Base-by-base conservation (phyloP, 164 flowering plant species). In the Macadamia integrifolia region DNA sequence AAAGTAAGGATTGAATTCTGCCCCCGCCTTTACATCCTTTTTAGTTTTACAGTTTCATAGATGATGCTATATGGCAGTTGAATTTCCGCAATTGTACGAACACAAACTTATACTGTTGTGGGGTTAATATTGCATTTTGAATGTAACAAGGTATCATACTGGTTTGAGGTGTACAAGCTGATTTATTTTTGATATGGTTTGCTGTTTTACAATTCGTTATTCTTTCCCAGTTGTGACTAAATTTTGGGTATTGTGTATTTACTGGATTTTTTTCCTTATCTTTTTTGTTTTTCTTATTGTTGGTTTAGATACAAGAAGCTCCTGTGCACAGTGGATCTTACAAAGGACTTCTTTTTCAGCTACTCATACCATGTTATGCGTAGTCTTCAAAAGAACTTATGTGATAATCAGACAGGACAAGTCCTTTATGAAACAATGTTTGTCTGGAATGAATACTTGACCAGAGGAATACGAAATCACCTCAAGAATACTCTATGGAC, bases 281-380 rank as follows among this genome's bases (percentile, higher is more conserved):
- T 35, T 60, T 35, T 76, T 67, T 55, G 64, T 49, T 69, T 72
- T 74, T 75, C 66, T 63, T 82, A 28, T 77, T 73, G 70, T 56
- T 83, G 77, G 61, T 55, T 66, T 85, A 95, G 99, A 91, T 95
- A 92, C 90, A 92, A 88, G 93, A 92, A 85, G 94, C 98, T 92
- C 77, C 89, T 95, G 40, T 74, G 96, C 91, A 72, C 88, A 17
- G 87, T 95, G 92, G 96, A 95, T 81, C 98, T 95, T 71, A 89
- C 92, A 31, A 95, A 87, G 87, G 98, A 92, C 91, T 95, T 95
- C 97, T 95, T 78, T 80, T 95, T 88, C 86, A 95, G 99, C 94
- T 95, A 95, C 85, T 89, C 99, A 58, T 95, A 92, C 83, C 84
- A 88, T 82, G 79, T 87, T 69, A 95, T 92, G 98, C 81, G 78